These are phyloP conservation scores for Monilinia aucupariae DNA, from an alignment of 2,329 filamentous ascomycete genomes.

Conservation along the genomic window DNA sequence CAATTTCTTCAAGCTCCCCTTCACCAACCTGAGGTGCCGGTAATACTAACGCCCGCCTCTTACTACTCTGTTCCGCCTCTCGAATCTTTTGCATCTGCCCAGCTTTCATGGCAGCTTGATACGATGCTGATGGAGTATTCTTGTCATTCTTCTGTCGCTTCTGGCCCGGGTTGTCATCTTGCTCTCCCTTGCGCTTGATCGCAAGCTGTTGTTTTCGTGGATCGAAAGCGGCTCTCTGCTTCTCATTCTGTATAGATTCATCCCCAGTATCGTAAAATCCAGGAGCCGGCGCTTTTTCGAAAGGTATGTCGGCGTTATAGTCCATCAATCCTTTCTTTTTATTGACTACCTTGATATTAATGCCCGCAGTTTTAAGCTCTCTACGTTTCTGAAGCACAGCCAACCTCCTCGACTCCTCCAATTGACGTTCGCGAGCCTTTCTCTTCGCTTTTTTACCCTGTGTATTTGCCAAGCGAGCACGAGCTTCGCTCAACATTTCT, in stretches of 20 bases:
- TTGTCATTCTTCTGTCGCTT: constrained; percentile 90
- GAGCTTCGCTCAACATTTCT: constrained; percentile 97
- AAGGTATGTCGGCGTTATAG: constrained; percentile 98
- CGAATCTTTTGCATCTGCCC: constrained; percentile 91
- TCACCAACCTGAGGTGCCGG: constrained; percentile 91
- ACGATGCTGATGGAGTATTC: constrained; percentile 67
- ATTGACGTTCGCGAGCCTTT: constrained; percentile 89
- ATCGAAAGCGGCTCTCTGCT: constrained; percentile 78
- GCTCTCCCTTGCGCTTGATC: constrained; percentile 89
- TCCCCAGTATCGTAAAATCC: constrained; percentile 94
- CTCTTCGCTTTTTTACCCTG: constrained; percentile 99
- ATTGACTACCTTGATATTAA: constrained; percentile 92
- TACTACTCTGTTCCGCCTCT: constrained; percentile 95
- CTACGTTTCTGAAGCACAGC: constrained; percentile 90
- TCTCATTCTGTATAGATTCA: constrained; percentile 75
- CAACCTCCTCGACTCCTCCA: constrained; percentile 87
- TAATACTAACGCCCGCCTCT: constrained; percentile 74
- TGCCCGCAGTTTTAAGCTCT: constrained; percentile 94
- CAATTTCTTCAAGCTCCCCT: constrained; percentile 89
- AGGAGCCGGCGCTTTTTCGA: constrained; percentile 81
- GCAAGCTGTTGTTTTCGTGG: constrained; percentile 85
- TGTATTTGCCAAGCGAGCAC: constrained; percentile 92
- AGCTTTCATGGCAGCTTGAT: constrained; percentile 84
- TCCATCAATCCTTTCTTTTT: constrained; percentile 97
- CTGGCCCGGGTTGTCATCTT: constrained; percentile 70